Evolutionary conservation across 2,329 filamentous ascomycete species (phyloP), one percentile per base, ranked within the genome.

Genomic region (Aspergillus sp.): DNA sequence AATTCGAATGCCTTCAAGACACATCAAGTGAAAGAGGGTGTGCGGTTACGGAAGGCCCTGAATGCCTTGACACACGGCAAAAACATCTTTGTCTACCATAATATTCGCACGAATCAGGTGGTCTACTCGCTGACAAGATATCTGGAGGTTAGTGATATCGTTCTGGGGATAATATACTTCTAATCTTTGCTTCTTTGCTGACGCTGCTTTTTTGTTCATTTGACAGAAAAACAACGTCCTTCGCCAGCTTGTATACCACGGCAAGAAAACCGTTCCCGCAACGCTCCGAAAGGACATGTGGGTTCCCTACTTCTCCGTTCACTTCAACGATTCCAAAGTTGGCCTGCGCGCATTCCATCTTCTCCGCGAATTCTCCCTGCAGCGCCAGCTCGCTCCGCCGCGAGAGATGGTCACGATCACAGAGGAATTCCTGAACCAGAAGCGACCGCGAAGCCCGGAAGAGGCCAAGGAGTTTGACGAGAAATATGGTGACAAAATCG

Each of bases 91-190:
- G 80, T 82, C 67, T 88, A 86, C 73, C 79, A 80, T 66, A 81
- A 88, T 69, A 75, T 84, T 64, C 79, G 80, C 60, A 87, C 85
- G 36, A 85, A 86, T 58, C 85, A 88, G 72, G 81, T 87, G 62
- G 75, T 88, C 54, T 88, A 88, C 72, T 87, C 85, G 20, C 72
- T 88, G 61, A 80, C 79, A 41, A 79, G 81, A 52, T 76, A 79
- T 52, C 69, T 87, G 45, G 77, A 85, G 62, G 84, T 86, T 74
- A 63, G 77, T 49, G 13, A 17, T 36, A n/a, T 18, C 15, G n/a
- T 36, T 56, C 6, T n/a, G 11, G 18, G 8, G 11, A 22, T 44
- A n/a, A 18, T 15, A 43, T 22, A 30, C 9, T 26, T 7, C 20
- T 18, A 39, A 13, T 11, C 15, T 18, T 41, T 39, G 44, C 11